A percentile compares a stretch with the other conserved stretches of the same genome.
Evolutionary conservation across 768 basidiomycete genomes (phyloP).

Genomic region (Suillus placidus): DNA sequence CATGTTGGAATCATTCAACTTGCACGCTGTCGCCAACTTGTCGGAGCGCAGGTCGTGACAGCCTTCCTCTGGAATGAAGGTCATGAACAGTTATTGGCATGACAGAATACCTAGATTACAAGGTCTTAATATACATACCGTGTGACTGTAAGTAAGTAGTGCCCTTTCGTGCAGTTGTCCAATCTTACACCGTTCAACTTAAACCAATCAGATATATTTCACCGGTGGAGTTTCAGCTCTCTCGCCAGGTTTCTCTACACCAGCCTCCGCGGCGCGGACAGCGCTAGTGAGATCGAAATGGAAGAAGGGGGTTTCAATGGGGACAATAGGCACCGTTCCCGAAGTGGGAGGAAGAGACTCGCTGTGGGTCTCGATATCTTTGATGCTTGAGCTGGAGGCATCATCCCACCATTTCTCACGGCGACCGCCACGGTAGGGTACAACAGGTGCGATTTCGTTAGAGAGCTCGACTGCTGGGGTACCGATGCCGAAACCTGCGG

Average conservation of each 20-base stretch:
- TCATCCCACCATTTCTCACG: slow-evolving; percentile 26
- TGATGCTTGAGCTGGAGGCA: not conserved
- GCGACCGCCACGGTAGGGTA: slow-evolving; percentile 58
- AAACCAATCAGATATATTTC: not conserved
- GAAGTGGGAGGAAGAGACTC: slow-evolving; percentile 12
- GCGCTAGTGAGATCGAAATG: slow-evolving; percentile 83
- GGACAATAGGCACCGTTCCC: slow-evolving; percentile 40
- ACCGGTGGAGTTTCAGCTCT: not conserved
- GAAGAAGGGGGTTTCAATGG: slow-evolving; percentile 78
- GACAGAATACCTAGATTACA: not conserved
- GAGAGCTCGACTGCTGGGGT: slow-evolving; percentile 40
- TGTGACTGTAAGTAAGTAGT: not conserved
- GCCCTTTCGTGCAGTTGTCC: not conserved
- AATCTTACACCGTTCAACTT: not conserved
- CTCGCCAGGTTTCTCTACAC: slow-evolving; percentile 8
- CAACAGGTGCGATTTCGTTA: slow-evolving; percentile 75
- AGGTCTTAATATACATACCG: not conserved
- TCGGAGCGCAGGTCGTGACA: not conserved
- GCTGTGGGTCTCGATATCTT: slow-evolving; percentile 38
- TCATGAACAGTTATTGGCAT: not conserved
- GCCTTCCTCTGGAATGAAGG: not conserved
- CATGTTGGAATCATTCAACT: not conserved
- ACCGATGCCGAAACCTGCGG: slow-evolving; percentile 90
- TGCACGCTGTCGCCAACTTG: not conserved
- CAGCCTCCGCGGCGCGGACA: slow-evolving; percentile 66